A percentile compares a stretch with the other conserved stretches of the same genome.
phyloP scores from a whole-genome alignment of 2,329 filamentous ascomycete species.

The Diaporthe helianthi region DNA sequence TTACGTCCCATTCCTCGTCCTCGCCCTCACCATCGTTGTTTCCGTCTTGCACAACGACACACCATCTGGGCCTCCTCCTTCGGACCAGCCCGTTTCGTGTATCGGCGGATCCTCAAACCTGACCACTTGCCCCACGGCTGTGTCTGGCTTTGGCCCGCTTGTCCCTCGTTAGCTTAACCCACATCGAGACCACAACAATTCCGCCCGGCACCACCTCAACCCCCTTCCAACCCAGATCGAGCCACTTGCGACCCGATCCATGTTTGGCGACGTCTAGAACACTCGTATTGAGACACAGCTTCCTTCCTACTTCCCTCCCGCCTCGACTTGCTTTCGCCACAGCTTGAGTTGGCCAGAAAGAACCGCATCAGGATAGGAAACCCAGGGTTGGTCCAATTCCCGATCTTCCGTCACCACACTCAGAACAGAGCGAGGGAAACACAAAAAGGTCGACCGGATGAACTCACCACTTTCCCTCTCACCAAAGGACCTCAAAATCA shows the following conservation, averaged over 20 bases:
- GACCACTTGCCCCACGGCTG: constrained; percentile 19
- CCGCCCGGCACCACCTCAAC: constrained; percentile 2
- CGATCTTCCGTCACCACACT: constrained; percentile 24
- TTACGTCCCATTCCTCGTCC: too few relatives aligned
- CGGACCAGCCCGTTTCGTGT: constrained; percentile 23
- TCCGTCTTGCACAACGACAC: background rate
- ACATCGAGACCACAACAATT: constrained; percentile 1
- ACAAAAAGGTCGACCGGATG: constrained; percentile 31
- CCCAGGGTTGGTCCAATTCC: constrained; percentile 31
- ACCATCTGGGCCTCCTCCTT: constrained; percentile 25
- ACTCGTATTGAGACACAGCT: background rate
- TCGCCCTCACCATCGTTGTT: constrained; percentile 10
- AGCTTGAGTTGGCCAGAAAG: constrained; percentile 21
- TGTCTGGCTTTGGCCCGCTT: constrained; percentile 28
- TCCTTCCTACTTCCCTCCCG: background rate
- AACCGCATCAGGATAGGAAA: constrained; percentile 24
- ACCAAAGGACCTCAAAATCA: constrained; percentile 35
- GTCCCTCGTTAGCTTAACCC: constrained; percentile 27
- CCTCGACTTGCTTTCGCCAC: constrained; percentile 12
- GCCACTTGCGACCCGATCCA: constrained; percentile 7
- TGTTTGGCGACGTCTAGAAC: constrained; percentile 26
- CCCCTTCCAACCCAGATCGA: constrained; percentile 15
- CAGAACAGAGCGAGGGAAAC: constrained; percentile 1
- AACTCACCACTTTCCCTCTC: constrained; percentile 34
- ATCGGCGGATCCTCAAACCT: constrained; percentile 28